Conservation (phyloP, 2,329 filamentous ascomycete genomes). For the Fusarium pilosicola region DNA sequence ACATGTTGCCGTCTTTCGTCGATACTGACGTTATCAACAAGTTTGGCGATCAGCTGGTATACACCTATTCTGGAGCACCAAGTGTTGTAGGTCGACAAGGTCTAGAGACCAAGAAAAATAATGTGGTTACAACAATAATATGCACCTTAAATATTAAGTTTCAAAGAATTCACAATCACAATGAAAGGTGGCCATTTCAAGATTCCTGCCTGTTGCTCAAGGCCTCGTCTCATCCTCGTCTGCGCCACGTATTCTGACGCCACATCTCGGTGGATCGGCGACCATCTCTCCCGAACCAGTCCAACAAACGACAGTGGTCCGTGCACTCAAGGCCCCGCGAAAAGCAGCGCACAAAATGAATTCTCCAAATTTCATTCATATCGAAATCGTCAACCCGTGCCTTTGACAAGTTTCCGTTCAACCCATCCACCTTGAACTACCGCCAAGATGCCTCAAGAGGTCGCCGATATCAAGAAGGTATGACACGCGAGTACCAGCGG, state of each 20-base stretch:
- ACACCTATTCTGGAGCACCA: neutral
- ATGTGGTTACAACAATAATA: neutral
- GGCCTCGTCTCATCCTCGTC: neutral
- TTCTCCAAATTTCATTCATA: slow-evolving; percentile 45
- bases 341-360: slow-evolving; percentile 48
- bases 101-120: neutral
- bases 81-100: neutral
- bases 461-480: slow-evolving; percentile 95
- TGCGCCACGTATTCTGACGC: slow-evolving; percentile 31
- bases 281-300: slow-evolving; percentile 29
- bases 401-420: slow-evolving; percentile 43
- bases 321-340: slow-evolving; percentile 44
- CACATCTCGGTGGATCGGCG: slow-evolving; percentile 39
- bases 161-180: neutral
- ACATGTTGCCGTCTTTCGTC: slow-evolving; percentile 16
- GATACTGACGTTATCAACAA: neutral
- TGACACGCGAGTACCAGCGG: slow-evolving; percentile 21
- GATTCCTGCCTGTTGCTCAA: neutral
- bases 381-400: slow-evolving; percentile 43
- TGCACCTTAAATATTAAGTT: neutral
- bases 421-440: slow-evolving; percentile 49
- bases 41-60: neutral
- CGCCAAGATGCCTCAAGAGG: slow-evolving; percentile 96
- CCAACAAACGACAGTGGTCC: slow-evolving; percentile 31
- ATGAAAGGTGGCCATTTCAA: slow-evolving; percentile 41